A percentile compares a stretch with the other conserved stretches of the same genome.
Evolutionary conservation across 192 early-diverging fungal species (phyloP).

Genomic region (Umbelopsis isabellina): DNA sequence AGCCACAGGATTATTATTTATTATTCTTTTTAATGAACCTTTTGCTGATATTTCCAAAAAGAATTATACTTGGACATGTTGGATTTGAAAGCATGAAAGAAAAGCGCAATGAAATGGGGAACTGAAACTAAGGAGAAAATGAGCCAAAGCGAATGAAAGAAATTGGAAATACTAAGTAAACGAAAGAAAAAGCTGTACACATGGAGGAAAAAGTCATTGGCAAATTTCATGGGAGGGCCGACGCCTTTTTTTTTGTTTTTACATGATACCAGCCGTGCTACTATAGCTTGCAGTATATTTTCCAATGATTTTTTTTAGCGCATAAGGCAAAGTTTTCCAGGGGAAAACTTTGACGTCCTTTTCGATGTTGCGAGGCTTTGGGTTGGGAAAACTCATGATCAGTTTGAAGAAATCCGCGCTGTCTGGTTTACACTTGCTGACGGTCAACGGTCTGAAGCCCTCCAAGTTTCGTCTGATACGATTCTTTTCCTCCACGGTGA

Average conservation of each 20-base stretch:
- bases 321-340: constrained; percentile 72
- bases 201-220: constrained; percentile 15
- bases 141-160: constrained; percentile 1
- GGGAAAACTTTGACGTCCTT: constrained; percentile 89
- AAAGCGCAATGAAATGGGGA: not conserved
- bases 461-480: constrained; percentile 86
- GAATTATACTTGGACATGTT: too few relatives aligned
- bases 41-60: too few relatives aligned
- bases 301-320: constrained; percentile 77
- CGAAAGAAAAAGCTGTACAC: constrained; percentile 5
- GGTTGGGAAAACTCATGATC: constrained; percentile 83
- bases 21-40: too few relatives aligned
- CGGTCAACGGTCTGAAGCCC: constrained; percentile 75
- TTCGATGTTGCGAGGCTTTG: constrained; percentile 85
- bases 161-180: not conserved
- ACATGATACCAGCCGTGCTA: constrained; percentile 36
- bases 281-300: constrained; percentile 69
- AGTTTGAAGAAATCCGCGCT: constrained; percentile 78
- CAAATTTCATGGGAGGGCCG: not conserved
- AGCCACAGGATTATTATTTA: too few relatives aligned
- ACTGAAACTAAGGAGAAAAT: not conserved
- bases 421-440: constrained; percentile 77
- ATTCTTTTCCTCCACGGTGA: constrained; percentile 86
- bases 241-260: not conserved
- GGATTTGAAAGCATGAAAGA: not conserved